Evolutionary conservation across 2,329 filamentous ascomycete genomes (phyloP).

Genomic region (Pestalotiopsis sp.): DNA sequence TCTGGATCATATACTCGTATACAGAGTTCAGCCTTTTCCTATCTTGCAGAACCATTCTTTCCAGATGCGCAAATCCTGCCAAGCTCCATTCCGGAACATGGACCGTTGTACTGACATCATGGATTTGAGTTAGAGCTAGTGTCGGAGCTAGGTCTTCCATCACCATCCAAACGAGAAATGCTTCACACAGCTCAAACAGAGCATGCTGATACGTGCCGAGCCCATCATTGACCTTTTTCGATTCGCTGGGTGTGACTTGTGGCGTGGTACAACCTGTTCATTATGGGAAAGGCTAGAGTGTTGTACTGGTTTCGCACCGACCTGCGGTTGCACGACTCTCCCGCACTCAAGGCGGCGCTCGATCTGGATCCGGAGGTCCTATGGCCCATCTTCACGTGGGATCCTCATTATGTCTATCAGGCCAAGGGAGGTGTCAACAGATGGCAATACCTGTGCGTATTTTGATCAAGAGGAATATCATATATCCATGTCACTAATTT

Average conservation of each 20-base stretch:
- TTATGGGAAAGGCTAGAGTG: slow-evolving; percentile 50
- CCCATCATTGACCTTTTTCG: too few species aligned
- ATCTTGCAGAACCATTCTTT: background rate
- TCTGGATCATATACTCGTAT: background rate
- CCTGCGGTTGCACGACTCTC: slow-evolving; percentile 76
- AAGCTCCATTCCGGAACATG: background rate
- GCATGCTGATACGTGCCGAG: background rate
- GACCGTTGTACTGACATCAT: slow-evolving; percentile 26
- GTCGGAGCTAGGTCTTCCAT: background rate
- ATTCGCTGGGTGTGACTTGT: background rate
- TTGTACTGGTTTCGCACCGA: slow-evolving; percentile 83
- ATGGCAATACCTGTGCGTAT: slow-evolving; percentile 69
- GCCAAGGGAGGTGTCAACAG: slow-evolving; percentile 72
- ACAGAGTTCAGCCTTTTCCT: background rate
- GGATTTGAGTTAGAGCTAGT: slow-evolving; percentile 9
- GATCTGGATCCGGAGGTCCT: slow-evolving; percentile 69
- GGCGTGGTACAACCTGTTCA: slow-evolving; percentile 22
- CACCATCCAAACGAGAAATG: background rate
- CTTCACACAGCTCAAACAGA: background rate
- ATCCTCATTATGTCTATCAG: slow-evolving; percentile 78
- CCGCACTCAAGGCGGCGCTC: slow-evolving; percentile 71
- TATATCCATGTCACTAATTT: slow-evolving; percentile 13
- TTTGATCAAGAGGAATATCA: background rate
- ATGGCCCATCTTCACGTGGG: slow-evolving; percentile 81
- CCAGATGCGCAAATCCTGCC: background rate